phyloP scores from a whole-genome alignment of 2,329 filamentous ascomycete genomes.

The Aureobasidium mangrovei region DNA sequence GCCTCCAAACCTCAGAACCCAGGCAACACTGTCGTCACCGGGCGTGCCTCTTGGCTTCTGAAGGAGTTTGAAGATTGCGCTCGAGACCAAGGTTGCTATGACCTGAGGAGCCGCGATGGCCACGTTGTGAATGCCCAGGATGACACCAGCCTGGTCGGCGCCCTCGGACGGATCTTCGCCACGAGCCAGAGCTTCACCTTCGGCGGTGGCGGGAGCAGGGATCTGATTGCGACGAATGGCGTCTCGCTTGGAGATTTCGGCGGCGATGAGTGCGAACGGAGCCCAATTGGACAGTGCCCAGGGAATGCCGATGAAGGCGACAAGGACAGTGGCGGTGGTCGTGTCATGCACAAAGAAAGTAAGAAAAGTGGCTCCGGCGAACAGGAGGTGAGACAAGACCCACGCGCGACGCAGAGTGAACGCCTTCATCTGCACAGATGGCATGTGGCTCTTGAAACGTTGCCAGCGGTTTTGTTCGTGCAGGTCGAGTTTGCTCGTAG shows the following conservation, averaged over 20 bases:
- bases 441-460: constrained; percentile 7
- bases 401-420: constrained; percentile 83
- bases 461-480: constrained; percentile 21
- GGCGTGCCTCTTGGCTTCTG: constrained; percentile 81
- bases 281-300: constrained; percentile 95
- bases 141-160: constrained; percentile 74
- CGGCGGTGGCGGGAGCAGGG: constrained; percentile 25
- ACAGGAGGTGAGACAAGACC: constrained; percentile 78
- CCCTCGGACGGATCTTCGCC: constrained; percentile 46
- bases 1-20: constrained; percentile 79
- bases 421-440: constrained; percentile 60
- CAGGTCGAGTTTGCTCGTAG: constrained; percentile 14
- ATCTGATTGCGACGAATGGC: constrained; percentile 49
- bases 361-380: constrained; percentile 69
- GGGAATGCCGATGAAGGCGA: constrained; percentile 75
- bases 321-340: constrained; percentile 62
- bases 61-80: constrained; percentile 71
- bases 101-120: constrained; percentile 87
- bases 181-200: constrained; percentile 32
- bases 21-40: constrained; percentile 78
- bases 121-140: constrained; percentile 93
- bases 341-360: constrained; percentile 71
- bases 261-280: constrained; percentile 88
- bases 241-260: constrained; percentile 79
- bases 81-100: constrained; percentile 75